Conservation (phyloP, 1,139 yeast species). For the Oligophagozyma castellii region DNA sequence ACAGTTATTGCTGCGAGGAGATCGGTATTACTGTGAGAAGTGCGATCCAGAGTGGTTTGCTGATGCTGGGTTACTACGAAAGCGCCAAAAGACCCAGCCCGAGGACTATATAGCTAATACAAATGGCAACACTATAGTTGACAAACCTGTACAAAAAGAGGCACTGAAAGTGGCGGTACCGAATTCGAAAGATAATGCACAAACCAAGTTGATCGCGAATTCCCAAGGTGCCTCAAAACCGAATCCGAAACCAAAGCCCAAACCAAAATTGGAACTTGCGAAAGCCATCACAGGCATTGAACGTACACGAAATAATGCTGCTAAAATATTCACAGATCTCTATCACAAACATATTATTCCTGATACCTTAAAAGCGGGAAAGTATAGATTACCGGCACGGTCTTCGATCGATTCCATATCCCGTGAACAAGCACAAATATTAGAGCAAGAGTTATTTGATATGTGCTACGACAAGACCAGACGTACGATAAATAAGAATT, state of each 20-base stretch:
- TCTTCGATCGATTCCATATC: no score
- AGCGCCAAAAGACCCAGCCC: conserved; percentile 23
- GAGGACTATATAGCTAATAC: no score
- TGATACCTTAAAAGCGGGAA: conserved; percentile 23
- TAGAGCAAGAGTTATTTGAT: conserved; percentile 30
- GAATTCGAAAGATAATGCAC: conserved; percentile 4
- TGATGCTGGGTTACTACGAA: background rate
- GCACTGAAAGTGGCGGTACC: conserved; percentile 3
- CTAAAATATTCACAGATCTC: conserved; percentile 27
- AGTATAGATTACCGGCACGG: conserved; percentile 16
- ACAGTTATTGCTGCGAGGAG: conserved; percentile 24
- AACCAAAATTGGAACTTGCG: conserved; percentile 3
- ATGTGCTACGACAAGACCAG: conserved; percentile 21
- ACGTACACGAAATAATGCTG: conserved; percentile 31
- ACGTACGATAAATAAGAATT: conserved; percentile 10
- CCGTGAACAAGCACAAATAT: conserved; percentile 30
- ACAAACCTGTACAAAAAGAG: conserved; percentile 10
- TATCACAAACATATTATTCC: conserved; percentile 32
- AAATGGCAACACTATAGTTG: no score
- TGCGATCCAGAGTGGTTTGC: conserved; percentile 29
- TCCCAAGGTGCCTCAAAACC: conserved; percentile 3
- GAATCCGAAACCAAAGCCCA: conserved; percentile 6
- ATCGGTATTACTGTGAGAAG: conserved; percentile 35
- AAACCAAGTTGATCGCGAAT: conserved; percentile 9
- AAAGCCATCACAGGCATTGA: conserved; percentile 6